Evolutionary conservation across 179 eudicot species (phyloP), one percentile per base, ranked within the genome.

Genomic region (Silene coronaria): DNA sequence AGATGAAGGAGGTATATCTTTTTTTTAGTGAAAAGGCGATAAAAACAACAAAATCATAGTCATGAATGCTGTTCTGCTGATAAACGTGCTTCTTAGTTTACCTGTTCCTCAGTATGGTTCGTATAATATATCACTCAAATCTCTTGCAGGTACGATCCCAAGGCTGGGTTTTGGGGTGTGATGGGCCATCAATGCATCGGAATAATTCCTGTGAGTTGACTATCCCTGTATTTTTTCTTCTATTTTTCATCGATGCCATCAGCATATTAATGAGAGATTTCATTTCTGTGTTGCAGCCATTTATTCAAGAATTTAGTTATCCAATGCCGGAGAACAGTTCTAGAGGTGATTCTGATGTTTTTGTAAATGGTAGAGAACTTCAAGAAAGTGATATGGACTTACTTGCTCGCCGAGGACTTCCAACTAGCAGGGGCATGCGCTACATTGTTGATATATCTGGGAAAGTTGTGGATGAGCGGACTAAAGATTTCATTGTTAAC

Each of bases 161-260:
- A 77, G 79, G 98, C 97, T 82, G 99, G 99, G 72, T 95, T 95
- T 78, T 95, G 99, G 99, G 99, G 99, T 75, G 96, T 88, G 79
- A 92, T 95, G 90, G 93, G 95, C 65, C 82, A 88, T 67, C 91
- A 83, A 77, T 92, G 99, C 91, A 82, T 88, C 17, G 99, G 99
- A 84, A 88, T 95, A 77, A 84, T 92, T 77, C 96, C 94, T 27
- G 99, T 95, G 80, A 88, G 95, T 77, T 85, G 60, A 70, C 67
- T 53, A 75, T 71, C 48, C 32, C 67, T 48, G 19, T 71, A 10
- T 27, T 12, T 46, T 28, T 48, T 12, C 61, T 60, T 72, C 17
- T 36, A 63, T 66, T 26, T 38, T 51, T 16, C 75, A 3, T 63
- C 27, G 24, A 74, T 65, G 13, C 45, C 19, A 58, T 11, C 8